Evolutionary conservation across 331 rosid species (phyloP).

Genomic region (Erythrophleum ivorense): DNA sequence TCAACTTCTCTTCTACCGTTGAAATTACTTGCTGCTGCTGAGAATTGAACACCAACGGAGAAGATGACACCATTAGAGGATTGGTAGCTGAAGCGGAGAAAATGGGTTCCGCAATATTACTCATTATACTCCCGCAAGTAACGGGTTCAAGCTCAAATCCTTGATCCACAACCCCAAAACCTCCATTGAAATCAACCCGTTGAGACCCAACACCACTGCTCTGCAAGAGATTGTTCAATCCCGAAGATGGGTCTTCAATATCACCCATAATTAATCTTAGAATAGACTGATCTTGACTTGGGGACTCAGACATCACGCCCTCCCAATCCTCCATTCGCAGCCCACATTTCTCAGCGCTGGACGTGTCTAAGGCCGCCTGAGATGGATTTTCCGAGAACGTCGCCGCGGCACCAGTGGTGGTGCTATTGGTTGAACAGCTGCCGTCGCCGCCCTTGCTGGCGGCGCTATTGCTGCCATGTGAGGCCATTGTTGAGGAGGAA

Average conservation of each 20-base stretch:
- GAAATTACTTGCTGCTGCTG: constrained; percentile 55
- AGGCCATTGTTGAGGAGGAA: constrained; percentile 90
- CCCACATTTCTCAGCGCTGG: constrained; percentile 65
- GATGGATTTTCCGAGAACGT: constrained; percentile 48
- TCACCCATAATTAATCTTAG: constrained; percentile 85
- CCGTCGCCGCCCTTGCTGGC: constrained; percentile 35
- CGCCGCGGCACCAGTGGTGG: constrained; percentile 49
- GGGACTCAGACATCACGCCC: constrained; percentile 64
- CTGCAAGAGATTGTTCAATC: constrained; percentile 77
- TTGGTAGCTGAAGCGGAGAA: constrained; percentile 52
- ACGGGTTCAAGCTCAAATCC: constrained; percentile 56
- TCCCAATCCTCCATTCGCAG: constrained; percentile 91
- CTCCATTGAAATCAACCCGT: constrained; percentile 62
- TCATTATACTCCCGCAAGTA: constrained; percentile 44
- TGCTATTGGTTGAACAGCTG: constrained; percentile 53
- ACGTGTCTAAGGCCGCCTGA: constrained; percentile 41
- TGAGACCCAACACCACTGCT: constrained; percentile 57
- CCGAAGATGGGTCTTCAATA: constrained; percentile 85
- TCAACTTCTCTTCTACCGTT: constrained; percentile 65
- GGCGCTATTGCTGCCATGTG: constrained; percentile 66
- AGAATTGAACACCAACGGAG: constrained; percentile 56
- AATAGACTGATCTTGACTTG: constrained; percentile 87
- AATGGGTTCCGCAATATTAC: constrained; percentile 51
- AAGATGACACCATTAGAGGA: constrained; percentile 46
- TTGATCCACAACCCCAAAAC: constrained; percentile 70